Evolutionary conservation across 768 basidiomycete genomes (phyloP).

Genomic region (Cystobasidium onofrii): DNA sequence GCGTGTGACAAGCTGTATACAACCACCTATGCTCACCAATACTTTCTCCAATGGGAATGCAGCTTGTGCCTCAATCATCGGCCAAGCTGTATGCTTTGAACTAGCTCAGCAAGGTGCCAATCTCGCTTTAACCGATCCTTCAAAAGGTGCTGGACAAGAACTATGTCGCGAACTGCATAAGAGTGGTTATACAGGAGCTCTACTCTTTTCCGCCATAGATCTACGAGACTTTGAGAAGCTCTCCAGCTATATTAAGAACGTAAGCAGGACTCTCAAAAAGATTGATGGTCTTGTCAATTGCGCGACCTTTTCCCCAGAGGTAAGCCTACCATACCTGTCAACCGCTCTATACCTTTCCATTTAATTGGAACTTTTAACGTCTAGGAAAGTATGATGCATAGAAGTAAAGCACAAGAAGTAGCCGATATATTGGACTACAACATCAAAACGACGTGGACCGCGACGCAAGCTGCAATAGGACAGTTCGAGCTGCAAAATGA

Average conservation of each 20-base stretch:
- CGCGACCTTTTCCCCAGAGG: constrained; percentile 19
- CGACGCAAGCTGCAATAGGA: constrained; percentile 12
- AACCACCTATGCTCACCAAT: too few species aligned
- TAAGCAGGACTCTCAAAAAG: constrained; percentile 14
- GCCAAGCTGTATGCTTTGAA: constrained; percentile 18
- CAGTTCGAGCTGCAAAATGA: constrained; percentile 26
- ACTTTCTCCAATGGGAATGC: background rate
- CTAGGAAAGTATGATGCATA: constrained; percentile 28
- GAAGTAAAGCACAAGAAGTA: background rate
- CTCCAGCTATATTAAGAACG: background rate
- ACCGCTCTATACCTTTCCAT: background rate
- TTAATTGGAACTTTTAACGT: background rate
- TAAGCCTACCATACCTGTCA: background rate
- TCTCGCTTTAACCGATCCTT: constrained; percentile 22
- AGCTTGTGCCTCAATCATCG: constrained; percentile 13
- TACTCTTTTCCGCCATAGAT: constrained; percentile 16
- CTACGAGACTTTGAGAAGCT: background rate
- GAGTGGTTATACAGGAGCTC: background rate
- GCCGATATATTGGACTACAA: constrained; percentile 11
- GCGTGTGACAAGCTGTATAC: background rate
- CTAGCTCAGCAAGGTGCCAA: constrained; percentile 21
- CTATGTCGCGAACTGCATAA: constrained; percentile 24
- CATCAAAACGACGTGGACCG: constrained; percentile 9
- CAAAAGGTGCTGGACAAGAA: constrained; percentile 17
- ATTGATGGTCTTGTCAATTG: constrained; percentile 26